Base-by-base conservation (phyloP, 225 moss, liverwort and hornwort genomes). In the Polytrichum formosum region DNA sequence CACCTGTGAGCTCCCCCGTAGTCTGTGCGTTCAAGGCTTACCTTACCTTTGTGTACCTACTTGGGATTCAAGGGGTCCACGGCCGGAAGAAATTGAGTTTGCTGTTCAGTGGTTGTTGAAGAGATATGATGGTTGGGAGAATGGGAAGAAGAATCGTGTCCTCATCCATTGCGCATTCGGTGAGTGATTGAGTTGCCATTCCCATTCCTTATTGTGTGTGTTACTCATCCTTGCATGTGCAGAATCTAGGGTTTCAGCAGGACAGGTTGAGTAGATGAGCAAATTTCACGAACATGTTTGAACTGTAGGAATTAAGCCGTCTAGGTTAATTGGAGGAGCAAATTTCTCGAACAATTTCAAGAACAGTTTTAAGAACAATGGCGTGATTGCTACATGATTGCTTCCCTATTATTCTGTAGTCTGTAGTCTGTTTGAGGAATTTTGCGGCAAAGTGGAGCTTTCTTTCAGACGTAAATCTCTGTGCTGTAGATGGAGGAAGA, bases 141-240 rank as follows among this genome's bases (percentile, higher is more conserved):
- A 29, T 22, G 35, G 4, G 7, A 64, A 61, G 28, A 76, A 69
- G 17, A 75, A 77, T 56, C 72, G 79, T 6, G 17, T 94, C 28
- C 90, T 83, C 55, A 28, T 94, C 4, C 97, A 92, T 68, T 98
- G 97, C 59, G 97, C 97, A 63, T 98, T 98, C 55, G 97, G 94
- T 94, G 60, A 26, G 77, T 56, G 33, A 27, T 27, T 58, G 46
- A 13, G 13, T 46, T 46, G 46, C 46, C 46, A 46, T 13, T 63
- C 21, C 26, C 29, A 28, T 64, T 20, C 18, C 29, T 30, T 64
- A 18, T 20, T 18, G n/a, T 18, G 25, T 28, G 19, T 27, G 29
- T 20, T 64, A 6, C 27, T 19, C n/a, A 18, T 64, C 31, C 7
- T 28, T 19, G 26, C 18, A 64, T 28, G 64, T 64, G 30, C 16